Percentiles rank a stretch among this genome's conserved stretches.
phyloP scores from a whole-genome alignment of 148 eudicot genomes.

The Rhododendron kiyosumense region DNA sequence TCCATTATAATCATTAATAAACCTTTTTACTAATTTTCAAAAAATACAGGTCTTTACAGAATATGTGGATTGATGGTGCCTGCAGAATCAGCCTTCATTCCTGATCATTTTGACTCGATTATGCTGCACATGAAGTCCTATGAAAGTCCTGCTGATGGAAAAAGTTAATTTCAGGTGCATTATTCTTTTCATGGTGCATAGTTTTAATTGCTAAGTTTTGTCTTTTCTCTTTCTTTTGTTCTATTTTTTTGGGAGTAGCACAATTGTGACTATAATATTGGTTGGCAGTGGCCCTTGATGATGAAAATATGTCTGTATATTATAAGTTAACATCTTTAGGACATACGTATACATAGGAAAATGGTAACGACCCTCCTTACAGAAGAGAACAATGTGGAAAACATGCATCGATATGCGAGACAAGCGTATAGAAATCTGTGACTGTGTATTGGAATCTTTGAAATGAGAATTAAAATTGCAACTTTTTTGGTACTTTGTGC shows the following conservation, averaged over 20 bases:
- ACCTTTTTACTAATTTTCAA: too few species aligned
- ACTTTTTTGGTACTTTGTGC: background rate
- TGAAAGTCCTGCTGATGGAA: slow-evolving; percentile 98
- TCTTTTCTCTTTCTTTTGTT: background rate
- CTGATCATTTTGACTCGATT: slow-evolving; percentile 88
- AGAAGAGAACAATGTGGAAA: background rate
- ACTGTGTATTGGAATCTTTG: background rate
- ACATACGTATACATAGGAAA: background rate
- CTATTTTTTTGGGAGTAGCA: background rate
- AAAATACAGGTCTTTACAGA: too few species aligned
- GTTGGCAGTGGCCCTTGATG: background rate
- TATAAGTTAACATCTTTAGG: background rate
- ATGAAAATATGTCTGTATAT: background rate
- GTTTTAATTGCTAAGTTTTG: background rate
- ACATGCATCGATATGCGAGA: background rate
- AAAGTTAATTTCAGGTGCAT: slow-evolving; percentile 94
- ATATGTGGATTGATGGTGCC: slow-evolving; percentile 98
- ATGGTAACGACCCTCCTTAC: background rate
- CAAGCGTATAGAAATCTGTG: background rate
- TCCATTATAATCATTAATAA: too few species aligned
- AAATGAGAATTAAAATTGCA: background rate
- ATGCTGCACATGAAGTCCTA: slow-evolving; percentile 96
- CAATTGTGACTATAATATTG: background rate
- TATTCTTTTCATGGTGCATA: background rate
- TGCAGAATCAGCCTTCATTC: slow-evolving; percentile 82